Evolutionary conservation across 805 yeast genomes (phyloP).

Genomic region (Schizosaccharomyces lindneri): DNA sequence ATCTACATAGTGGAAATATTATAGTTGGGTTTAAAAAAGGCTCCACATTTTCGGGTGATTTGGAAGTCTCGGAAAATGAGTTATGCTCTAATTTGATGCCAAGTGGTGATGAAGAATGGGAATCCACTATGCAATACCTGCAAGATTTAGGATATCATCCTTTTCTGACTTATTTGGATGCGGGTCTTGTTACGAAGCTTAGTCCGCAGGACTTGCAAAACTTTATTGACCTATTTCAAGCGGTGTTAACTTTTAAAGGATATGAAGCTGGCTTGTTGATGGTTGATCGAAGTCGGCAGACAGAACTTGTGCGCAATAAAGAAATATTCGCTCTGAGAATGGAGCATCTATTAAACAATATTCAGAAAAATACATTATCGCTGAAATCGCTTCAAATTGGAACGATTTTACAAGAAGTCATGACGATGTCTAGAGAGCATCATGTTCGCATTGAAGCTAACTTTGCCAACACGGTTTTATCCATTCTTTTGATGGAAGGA

Average conservation of each 20-base stretch:
- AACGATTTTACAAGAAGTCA: slow-evolving; percentile 63
- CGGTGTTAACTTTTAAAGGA: slow-evolving; percentile 80
- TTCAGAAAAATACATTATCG: slow-evolving; percentile 72
- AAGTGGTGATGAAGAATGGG: slow-evolving; percentile 18
- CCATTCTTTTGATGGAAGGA: slow-evolving; percentile 76
- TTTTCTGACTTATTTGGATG: slow-evolving; percentile 73
- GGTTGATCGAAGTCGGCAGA: slow-evolving; percentile 86
- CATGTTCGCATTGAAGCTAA: slow-evolving; percentile 97
- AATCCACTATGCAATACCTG: slow-evolving; percentile 21
- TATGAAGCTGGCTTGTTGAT: slow-evolving; percentile 82
- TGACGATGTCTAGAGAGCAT: slow-evolving; percentile 74
- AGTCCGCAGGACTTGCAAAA: slow-evolving; percentile 54
- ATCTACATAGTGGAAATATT: slow-evolving; percentile 90
- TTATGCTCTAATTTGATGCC: not conserved
- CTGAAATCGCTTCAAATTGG: slow-evolving; percentile 82
- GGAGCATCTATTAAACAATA: slow-evolving; percentile 53
- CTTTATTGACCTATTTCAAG: slow-evolving; percentile 69
- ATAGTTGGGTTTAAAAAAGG: slow-evolving; percentile 41
- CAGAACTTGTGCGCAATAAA: slow-evolving; percentile 65
- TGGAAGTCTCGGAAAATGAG: too few species aligned
- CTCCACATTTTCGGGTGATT: too few species aligned
- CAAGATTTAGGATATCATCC: slow-evolving; percentile 44
- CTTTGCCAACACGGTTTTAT: slow-evolving; percentile 83
- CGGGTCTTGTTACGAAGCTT: slow-evolving; percentile 80
- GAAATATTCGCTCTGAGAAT: slow-evolving; percentile 76